Percentiles rank a stretch among this genome's conserved stretches.
These are phyloP conservation scores for Paraphaeosphaeria sporulosa DNA, from an alignment of 2,329 filamentous ascomycete genomes.

Conservation along the genomic window DNA sequence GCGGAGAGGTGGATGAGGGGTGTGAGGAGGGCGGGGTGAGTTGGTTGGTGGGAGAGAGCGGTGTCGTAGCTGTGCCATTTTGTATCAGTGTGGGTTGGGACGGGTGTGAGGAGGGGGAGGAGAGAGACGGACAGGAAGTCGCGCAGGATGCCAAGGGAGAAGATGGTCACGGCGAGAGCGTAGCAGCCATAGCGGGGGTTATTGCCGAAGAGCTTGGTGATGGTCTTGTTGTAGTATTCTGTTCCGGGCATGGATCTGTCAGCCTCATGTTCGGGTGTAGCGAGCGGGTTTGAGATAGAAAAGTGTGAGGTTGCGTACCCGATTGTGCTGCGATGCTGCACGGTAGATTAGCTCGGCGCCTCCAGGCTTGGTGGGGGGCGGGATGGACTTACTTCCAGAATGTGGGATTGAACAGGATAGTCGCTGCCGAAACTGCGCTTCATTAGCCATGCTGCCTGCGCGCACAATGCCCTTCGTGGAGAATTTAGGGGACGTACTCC, in stretches of 20 bases:
- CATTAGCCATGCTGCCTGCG: slow-evolving; percentile 8
- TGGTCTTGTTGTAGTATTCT: slow-evolving; percentile 92
- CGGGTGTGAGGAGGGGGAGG: slow-evolving; percentile 3
- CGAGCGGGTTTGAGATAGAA: neutral
- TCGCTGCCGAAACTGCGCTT: slow-evolving; percentile 73
- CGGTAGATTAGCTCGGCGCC: neutral
- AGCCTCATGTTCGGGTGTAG: neutral
- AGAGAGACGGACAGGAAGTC: slow-evolving; percentile 63
- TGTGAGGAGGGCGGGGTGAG: slow-evolving; percentile 74
- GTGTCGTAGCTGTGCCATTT: slow-evolving; percentile 81
- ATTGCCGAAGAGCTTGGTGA: slow-evolving; percentile 86
- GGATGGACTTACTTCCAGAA: slow-evolving; percentile 90
- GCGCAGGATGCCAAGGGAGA: slow-evolving; percentile 87
- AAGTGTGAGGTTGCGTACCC: slow-evolving; percentile 59
- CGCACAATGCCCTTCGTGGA: neutral
- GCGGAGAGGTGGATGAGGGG: slow-evolving; percentile 69
- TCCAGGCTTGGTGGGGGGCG: neutral
- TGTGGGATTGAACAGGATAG: slow-evolving; percentile 95
- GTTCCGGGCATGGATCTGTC: slow-evolving; percentile 19
- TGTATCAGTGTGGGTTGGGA: neutral
- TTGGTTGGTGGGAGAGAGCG: slow-evolving; percentile 78
- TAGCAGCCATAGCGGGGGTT: slow-evolving; percentile 85
- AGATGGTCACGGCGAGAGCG: slow-evolving; percentile 85
- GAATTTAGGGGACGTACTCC: slow-evolving; percentile 47
- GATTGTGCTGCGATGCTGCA: slow-evolving; percentile 78